phyloP scores from a whole-genome alignment of 495 filamentous ascomycete species.

The Neurospora cerealis region DNA sequence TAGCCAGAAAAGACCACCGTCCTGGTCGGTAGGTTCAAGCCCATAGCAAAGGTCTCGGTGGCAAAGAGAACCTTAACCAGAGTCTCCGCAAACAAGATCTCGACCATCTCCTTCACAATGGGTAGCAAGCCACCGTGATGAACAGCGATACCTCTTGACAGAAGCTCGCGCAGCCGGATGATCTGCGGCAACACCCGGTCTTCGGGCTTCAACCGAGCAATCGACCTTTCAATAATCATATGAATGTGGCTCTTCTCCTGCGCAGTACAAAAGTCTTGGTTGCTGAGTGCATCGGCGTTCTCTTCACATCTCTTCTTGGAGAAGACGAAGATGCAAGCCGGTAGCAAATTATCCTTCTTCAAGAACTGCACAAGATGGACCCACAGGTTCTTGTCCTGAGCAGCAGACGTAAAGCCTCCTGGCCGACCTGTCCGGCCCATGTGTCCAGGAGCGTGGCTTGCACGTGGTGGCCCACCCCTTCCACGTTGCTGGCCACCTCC shows the following conservation, averaged over 20 bases:
- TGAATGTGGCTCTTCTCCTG: conserved; percentile 92
- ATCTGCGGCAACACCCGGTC: conserved; percentile 87
- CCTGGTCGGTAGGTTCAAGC: conserved; percentile 86
- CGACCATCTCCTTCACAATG: conserved; percentile 96
- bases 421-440: conserved; percentile 81
- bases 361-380: conserved; percentile 88
- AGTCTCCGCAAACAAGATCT: conserved; percentile 90
- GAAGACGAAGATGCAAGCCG: conserved; percentile 95
- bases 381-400: conserved; percentile 95
- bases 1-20: conserved; percentile 97
- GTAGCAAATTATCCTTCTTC: conserved; percentile 74
- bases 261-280: conserved; percentile 86
- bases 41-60: conserved; percentile 98
- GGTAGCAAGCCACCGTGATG: conserved; percentile 93
- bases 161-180: conserved; percentile 70
- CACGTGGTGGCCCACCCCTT: conserved; percentile 47
- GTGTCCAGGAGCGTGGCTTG: conserved; percentile 57
- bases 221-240: conserved; percentile 94
- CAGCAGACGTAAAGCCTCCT: conserved; percentile 71
- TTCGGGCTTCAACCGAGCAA: conserved; percentile 85
- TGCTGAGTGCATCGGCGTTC: conserved; percentile 89
- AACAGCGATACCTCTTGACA: conserved; percentile 84
- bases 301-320: conserved; percentile 96
- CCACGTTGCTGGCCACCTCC: conserved; percentile 49
- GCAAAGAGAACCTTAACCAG: conserved; percentile 95